Conservation (phyloP, 1,139 yeast species). For the Yamadazyma dushanensis region DNA sequence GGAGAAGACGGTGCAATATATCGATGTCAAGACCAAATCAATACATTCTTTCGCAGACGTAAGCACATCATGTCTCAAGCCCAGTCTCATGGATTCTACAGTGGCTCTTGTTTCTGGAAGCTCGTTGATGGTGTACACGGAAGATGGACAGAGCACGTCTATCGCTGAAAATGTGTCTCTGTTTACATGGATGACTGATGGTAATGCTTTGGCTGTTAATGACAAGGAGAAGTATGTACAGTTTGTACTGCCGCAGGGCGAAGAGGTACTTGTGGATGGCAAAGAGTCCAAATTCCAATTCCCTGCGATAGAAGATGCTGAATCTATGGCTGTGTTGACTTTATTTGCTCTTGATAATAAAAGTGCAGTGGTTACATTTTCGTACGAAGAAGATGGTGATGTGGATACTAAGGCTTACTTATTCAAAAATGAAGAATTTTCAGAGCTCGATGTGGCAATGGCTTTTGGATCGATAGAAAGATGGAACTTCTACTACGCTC, state of each 20-base stretch:
- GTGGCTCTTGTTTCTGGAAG: neutral
- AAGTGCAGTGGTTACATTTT: conserved; percentile 16
- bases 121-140: neutral
- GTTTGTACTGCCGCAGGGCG: too few relatives aligned
- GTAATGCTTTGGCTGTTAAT: conserved; percentile 6
- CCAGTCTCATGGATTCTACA: conserved; percentile 3
- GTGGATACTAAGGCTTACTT: conserved; percentile 10
- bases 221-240: too few relatives aligned
- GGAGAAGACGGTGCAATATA: conserved; percentile 3
- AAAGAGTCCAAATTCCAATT: too few relatives aligned
- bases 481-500: conserved; percentile 47
- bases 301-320: conserved; percentile 10
- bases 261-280: too few relatives aligned
- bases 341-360: conserved; percentile 1
- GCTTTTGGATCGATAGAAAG: conserved; percentile 59
- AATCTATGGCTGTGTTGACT: conserved; percentile 4
- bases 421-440: conserved; percentile 7
- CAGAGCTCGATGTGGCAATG: conserved; percentile 52
- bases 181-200: conserved; percentile 1
- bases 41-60: neutral
- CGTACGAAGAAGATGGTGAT: conserved; percentile 14
- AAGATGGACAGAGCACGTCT: neutral
- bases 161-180: neutral
- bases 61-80: neutral
- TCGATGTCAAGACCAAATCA: conserved; percentile 1